Percentiles rank a stretch among this genome's conserved stretches.
Evolutionary conservation across 2,329 filamentous ascomycete species (phyloP).

Genomic region (Fusarium poae): DNA sequence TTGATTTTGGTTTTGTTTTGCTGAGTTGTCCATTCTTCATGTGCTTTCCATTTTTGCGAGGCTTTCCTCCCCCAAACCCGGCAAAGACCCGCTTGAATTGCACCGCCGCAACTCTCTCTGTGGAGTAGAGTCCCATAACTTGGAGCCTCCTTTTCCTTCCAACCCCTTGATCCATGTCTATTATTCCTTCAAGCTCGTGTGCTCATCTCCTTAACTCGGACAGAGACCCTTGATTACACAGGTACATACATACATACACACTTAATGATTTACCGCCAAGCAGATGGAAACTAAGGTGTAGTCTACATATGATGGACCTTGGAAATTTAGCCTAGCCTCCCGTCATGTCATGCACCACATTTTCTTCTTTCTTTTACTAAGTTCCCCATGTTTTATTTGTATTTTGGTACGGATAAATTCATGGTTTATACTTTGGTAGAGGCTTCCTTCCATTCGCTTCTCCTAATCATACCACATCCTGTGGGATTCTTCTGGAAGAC

Average conservation of each 20-base stretch:
- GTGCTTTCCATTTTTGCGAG: conserved; percentile 39
- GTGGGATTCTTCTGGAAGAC: conserved; percentile 14
- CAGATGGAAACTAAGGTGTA: conserved; percentile 7
- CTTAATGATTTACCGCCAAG: conserved; percentile 7
- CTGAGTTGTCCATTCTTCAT: conserved; percentile 41
- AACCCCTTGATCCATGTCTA: conserved; percentile 18
- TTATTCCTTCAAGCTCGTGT: conserved; percentile 13
- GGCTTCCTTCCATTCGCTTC: conserved; percentile 27
- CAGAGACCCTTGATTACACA: background rate
- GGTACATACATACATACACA: background rate
- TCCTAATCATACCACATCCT: conserved; percentile 32
- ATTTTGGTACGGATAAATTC: conserved; percentile 9
- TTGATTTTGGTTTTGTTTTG: background rate
- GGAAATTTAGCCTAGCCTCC: background rate
- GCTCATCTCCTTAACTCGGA: conserved; percentile 22
- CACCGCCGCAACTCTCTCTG: conserved; percentile 28
- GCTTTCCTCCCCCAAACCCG: conserved; percentile 6
- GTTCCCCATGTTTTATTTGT: conserved; percentile 35
- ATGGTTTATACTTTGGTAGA: background rate
- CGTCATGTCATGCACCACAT: background rate
- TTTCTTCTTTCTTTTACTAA: conserved; percentile 5
- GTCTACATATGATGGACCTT: too few species aligned
- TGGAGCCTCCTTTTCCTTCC: conserved; percentile 34
- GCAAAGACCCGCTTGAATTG: conserved; percentile 26
- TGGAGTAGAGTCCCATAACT: conserved; percentile 32